These are phyloP conservation scores for Allantophomopsis lycopodina DNA, from an alignment of 2,329 filamentous ascomycete species.

Conservation along the genomic window DNA sequence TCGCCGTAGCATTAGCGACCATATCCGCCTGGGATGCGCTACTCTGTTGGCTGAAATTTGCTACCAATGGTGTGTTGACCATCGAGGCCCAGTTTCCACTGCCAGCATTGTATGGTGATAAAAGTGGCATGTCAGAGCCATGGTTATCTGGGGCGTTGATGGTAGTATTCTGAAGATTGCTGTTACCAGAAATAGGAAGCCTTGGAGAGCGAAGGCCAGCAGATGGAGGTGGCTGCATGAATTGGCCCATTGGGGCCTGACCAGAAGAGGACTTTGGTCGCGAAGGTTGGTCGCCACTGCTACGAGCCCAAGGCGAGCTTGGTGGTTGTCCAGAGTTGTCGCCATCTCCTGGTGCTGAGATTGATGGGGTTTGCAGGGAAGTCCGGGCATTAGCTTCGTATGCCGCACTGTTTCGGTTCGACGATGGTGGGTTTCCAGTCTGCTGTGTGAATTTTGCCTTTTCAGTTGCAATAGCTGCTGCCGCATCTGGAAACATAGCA, in stretches of 20 bases:
- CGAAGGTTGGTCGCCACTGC: conserved; percentile 32
- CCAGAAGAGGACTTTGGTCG: conserved; percentile 69
- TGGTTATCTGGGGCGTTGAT: conserved; percentile 60
- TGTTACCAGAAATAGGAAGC: conserved; percentile 49
- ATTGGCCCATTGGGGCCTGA: conserved; percentile 85
- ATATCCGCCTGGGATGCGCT: conserved; percentile 69
- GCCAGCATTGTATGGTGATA: conserved; percentile 70
- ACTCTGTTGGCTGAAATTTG: conserved; percentile 57
- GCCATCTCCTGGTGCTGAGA: conserved; percentile 54
- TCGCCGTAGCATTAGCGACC: conserved; percentile 96
- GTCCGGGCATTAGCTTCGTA: conserved; percentile 48
- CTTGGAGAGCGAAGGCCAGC: conserved; percentile 70
- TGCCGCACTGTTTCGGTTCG: conserved; percentile 81
- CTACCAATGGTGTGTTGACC: conserved; percentile 92
- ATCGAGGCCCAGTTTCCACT: conserved; percentile 97
- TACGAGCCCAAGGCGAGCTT: conserved; percentile 68
- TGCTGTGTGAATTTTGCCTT: conserved; percentile 96
- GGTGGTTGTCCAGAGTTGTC: conserved; percentile 48
- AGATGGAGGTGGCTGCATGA: conserved; percentile 68
- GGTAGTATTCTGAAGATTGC: conserved; percentile 72
- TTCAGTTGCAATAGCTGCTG: conserved; percentile 94
- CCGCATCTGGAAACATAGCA: conserved; percentile 97
- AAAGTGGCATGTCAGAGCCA: conserved; percentile 58
- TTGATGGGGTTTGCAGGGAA: conserved; percentile 62
- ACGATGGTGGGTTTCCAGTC: conserved; percentile 77